phyloP scores from a whole-genome alignment of 495 filamentous ascomycete species.

The Aspergillus indologenus region DNA sequence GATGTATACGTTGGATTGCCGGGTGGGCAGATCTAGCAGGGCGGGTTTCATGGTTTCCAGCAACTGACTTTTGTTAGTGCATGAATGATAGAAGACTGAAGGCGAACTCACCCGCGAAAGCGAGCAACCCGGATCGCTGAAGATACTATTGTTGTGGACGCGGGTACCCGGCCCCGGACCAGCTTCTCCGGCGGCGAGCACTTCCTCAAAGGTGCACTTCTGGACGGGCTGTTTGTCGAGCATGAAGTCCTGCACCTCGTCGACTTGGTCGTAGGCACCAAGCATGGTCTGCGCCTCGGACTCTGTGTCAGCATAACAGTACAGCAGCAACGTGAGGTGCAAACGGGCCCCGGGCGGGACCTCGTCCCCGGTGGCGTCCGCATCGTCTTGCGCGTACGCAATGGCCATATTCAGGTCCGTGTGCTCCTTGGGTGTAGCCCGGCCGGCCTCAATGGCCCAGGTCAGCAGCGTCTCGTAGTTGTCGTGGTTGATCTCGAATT shows the following conservation, averaged over 20 bases:
- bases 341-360: neutral
- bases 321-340: neutral
- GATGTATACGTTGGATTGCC: neutral
- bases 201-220: neutral
- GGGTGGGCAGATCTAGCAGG: neutral
- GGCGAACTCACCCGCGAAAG: neutral
- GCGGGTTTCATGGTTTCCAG: neutral
- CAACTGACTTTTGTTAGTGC: neutral
- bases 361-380: neutral
- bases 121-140: neutral
- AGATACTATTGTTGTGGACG: neutral
- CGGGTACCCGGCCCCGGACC: too few species aligned
- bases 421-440: neutral
- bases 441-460: neutral
- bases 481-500: neutral
- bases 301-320: neutral
- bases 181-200: neutral
- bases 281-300: neutral
- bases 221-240: neutral
- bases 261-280: neutral
- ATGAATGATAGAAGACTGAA: neutral
- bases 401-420: neutral
- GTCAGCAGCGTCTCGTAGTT: slow-evolving; percentile 1
- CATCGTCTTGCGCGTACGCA: neutral
- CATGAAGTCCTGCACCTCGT: neutral